Conservation (phyloP, 441 rosid genomes). For the Jatropha podagrica region DNA sequence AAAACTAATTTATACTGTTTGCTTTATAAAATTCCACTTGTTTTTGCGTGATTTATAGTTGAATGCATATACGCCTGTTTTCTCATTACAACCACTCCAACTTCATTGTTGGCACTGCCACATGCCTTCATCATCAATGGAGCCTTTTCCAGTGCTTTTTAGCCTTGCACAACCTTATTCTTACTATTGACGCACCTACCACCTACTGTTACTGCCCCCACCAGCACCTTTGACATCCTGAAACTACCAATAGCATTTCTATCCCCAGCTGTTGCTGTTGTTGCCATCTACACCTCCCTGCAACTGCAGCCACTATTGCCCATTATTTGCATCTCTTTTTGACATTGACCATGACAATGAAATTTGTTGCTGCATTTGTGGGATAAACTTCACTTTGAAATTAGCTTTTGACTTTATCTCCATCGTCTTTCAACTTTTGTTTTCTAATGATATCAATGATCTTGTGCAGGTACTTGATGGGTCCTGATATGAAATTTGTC, state of each 20-base stretch:
- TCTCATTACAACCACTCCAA: background rate
- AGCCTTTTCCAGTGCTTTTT: background rate
- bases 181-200: background rate
- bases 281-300: background rate
- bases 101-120: background rate
- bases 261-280: background rate
- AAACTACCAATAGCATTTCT: background rate
- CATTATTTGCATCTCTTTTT: too few species aligned
- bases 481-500: constrained; percentile 81
- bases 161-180: background rate
- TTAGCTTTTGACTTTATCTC: background rate
- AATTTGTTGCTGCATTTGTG: background rate
- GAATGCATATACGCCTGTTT: background rate
- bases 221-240: background rate
- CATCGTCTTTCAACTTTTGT: background rate
- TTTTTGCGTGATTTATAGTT: background rate
- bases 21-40: background rate
- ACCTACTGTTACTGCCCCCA: background rate
- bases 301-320: too few species aligned
- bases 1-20: background rate
- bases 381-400: background rate
- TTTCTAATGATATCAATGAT: constrained; percentile 2
- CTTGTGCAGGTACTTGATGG: constrained; percentile 82
- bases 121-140: background rate
- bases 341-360: too few species aligned